phyloP scores from a whole-genome alignment of 1,284 basidiomycete genomes.

The Caloboletus firmus region DNA sequence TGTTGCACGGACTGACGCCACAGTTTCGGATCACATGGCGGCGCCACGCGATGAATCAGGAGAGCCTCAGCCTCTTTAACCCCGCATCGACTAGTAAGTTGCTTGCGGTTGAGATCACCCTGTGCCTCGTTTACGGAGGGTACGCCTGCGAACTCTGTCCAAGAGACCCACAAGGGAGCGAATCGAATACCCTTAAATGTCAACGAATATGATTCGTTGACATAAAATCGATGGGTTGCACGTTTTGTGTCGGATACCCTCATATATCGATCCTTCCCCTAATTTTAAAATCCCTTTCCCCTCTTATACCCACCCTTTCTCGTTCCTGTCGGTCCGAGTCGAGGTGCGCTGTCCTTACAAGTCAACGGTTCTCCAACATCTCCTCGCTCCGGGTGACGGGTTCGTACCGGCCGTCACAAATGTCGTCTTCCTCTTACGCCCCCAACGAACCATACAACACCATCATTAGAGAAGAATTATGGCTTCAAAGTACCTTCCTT shows the following conservation, averaged over 20 bases:
- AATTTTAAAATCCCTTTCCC: not conserved
- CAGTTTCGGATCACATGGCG: not conserved
- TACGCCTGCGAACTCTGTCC: too few relatives aligned
- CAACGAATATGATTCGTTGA: not conserved
- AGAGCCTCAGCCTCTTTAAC: not conserved
- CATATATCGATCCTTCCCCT: not conserved
- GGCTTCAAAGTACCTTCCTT: constrained; percentile 14
- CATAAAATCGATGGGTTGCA: not conserved
- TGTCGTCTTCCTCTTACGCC: not conserved
- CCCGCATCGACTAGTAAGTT: not conserved
- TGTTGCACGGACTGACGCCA: not conserved
- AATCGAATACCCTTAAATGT: too few relatives aligned
- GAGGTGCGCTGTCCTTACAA: not conserved
- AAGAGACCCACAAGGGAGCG: not conserved
- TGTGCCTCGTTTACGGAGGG: not conserved
- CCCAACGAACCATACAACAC: constrained; percentile 5
- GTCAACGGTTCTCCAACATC: not conserved
- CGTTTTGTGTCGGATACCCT: not conserved
- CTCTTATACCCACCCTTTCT: not conserved
- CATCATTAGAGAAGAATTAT: constrained; percentile 13
- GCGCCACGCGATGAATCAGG: not conserved
- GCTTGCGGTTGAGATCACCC: not conserved
- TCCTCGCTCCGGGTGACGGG: not conserved
- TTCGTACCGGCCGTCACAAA: not conserved
- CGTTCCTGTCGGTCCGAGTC: not conserved